A percentile compares a stretch with the other conserved stretches of the same genome.
Evolutionary conservation across 2,329 filamentous ascomycete genomes (phyloP).

Genomic region (Neonectria magnoliae): DNA sequence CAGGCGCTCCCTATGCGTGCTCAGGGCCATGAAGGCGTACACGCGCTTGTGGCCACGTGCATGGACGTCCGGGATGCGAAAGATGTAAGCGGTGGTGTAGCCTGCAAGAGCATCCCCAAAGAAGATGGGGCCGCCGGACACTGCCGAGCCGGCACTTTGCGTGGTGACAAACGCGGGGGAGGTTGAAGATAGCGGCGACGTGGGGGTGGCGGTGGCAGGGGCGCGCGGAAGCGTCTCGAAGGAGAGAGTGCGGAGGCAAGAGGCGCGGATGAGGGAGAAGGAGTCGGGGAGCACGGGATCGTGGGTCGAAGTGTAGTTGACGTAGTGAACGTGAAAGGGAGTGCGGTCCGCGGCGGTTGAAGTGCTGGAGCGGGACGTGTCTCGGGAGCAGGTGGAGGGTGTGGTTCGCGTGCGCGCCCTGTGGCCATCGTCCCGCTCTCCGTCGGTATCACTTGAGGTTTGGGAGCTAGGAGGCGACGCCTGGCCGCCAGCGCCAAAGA

Average conservation of each 20-base stretch:
- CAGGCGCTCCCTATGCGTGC: slow-evolving; percentile 70
- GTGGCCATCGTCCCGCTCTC: slow-evolving; percentile 56
- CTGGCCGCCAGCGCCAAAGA: slow-evolving; percentile 60
- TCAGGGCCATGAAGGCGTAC: slow-evolving; percentile 73
- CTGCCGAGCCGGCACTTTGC: slow-evolving; percentile 62
- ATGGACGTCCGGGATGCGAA: slow-evolving; percentile 74
- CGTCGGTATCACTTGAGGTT: slow-evolving; percentile 62
- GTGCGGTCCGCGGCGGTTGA: slow-evolving; percentile 59
- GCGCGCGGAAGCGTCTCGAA: slow-evolving; percentile 72
- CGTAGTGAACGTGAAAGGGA: slow-evolving; percentile 68
- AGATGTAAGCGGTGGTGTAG: slow-evolving; percentile 77
- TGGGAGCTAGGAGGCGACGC: slow-evolving; percentile 64
- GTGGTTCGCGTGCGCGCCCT: slow-evolving; percentile 55
- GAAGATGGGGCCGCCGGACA: slow-evolving; percentile 73
- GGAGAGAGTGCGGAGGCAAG: slow-evolving; percentile 72
- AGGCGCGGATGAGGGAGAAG: slow-evolving; percentile 73
- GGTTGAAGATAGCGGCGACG: slow-evolving; percentile 48
- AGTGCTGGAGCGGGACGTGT: slow-evolving; percentile 63
- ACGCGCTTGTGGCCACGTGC: slow-evolving; percentile 75
- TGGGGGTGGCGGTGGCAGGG: slow-evolving; percentile 54
- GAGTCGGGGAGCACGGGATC: slow-evolving; percentile 70
- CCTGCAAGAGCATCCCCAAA: slow-evolving; percentile 73
- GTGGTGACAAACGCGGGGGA: slow-evolving; percentile 65
- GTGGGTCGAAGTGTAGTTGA: slow-evolving; percentile 75
- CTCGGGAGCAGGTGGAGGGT: slow-evolving; percentile 55